These are phyloP conservation scores for Geotrichum cucujoidarum DNA, from an alignment of 1,139 yeast species.

Conservation along the genomic window DNA sequence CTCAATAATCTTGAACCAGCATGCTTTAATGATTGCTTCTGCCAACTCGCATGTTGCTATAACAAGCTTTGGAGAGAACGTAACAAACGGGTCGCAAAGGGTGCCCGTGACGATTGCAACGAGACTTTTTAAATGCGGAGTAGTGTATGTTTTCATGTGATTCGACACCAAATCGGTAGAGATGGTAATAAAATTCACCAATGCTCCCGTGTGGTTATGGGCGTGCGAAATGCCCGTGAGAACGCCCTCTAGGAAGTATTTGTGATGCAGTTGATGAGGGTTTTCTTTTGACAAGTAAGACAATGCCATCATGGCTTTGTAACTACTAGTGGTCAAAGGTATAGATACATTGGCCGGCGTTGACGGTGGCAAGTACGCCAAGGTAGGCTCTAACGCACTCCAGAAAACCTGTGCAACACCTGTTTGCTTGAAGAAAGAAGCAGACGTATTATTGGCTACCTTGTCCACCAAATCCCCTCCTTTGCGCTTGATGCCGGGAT, in stretches of 20 bases:
- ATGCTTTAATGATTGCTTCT: slow-evolving; percentile 25
- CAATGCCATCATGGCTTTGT: slow-evolving; percentile 26
- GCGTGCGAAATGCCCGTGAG: slow-evolving; percentile 27
- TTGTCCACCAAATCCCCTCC: slow-evolving; percentile 40
- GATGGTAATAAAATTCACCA: slow-evolving; percentile 9
- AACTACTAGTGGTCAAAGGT: slow-evolving; percentile 24
- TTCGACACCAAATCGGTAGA: slow-evolving; percentile 12
- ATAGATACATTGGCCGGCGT: slow-evolving; percentile 35
- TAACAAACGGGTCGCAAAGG: slow-evolving; percentile 35
- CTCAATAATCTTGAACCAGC: slow-evolving; percentile 35
- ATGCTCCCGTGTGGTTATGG: slow-evolving; percentile 4
- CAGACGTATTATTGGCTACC: slow-evolving; percentile 30
- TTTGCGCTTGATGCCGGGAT: slow-evolving; percentile 42
- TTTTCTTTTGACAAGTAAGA: slow-evolving; percentile 16
- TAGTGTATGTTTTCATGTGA: slow-evolving; percentile 22
- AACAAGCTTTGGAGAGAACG: slow-evolving; percentile 27
- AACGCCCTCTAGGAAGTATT: slow-evolving; percentile 15
- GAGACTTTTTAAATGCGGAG: slow-evolving; percentile 30
- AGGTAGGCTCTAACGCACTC: slow-evolving; percentile 40
- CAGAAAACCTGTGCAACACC: slow-evolving; percentile 45
- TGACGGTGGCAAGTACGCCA: slow-evolving; percentile 47
- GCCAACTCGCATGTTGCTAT: slow-evolving; percentile 26
- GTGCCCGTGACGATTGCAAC: slow-evolving; percentile 27
- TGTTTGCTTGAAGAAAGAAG: slow-evolving; percentile 34
- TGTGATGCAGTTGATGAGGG: slow-evolving; percentile 10